Evolutionary conservation across 176 grass and related monocot species (phyloP).

Genomic region (Urochloa ruziziensis): DNA sequence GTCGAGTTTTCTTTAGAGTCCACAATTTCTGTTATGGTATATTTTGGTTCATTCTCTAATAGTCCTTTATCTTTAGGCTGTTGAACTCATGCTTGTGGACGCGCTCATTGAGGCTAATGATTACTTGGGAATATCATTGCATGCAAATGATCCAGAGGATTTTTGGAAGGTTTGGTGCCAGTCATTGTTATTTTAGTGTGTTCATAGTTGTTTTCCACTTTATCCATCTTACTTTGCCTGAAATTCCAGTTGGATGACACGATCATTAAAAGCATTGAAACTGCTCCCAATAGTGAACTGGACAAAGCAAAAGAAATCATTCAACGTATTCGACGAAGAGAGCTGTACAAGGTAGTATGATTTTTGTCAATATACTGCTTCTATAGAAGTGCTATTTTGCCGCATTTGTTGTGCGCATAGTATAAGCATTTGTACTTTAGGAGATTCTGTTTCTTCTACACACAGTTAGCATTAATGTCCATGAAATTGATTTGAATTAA

Average conservation of each 20-base stretch:
- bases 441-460: not conserved
- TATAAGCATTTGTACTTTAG: not conserved
- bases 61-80: constrained; percentile 50
- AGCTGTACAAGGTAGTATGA: constrained; percentile 72
- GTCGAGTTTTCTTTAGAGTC: no score
- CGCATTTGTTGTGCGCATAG: not conserved
- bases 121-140: constrained; percentile 77
- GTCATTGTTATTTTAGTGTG: constrained; percentile 3
- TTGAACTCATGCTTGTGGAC: constrained; percentile 92
- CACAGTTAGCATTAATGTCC: not conserved
- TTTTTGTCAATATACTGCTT: not conserved
- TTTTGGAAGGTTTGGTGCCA: constrained; percentile 81
- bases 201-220: not conserved
- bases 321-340: constrained; percentile 71
- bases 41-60: constrained; percentile 31
- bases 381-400: not conserved
- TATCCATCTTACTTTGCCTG: not conserved
- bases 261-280: constrained; percentile 82
- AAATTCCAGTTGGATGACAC: constrained; percentile 86
- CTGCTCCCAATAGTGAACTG: constrained; percentile 57
- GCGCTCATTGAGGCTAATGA: constrained; percentile 71
- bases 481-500: constrained; percentile 13
- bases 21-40: not conserved
- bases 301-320: constrained; percentile 81
- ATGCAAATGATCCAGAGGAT: constrained; percentile 69